Evolutionary conservation across 306 rosid species (phyloP).

Genomic region (Pachyrhizus erosus): DNA sequence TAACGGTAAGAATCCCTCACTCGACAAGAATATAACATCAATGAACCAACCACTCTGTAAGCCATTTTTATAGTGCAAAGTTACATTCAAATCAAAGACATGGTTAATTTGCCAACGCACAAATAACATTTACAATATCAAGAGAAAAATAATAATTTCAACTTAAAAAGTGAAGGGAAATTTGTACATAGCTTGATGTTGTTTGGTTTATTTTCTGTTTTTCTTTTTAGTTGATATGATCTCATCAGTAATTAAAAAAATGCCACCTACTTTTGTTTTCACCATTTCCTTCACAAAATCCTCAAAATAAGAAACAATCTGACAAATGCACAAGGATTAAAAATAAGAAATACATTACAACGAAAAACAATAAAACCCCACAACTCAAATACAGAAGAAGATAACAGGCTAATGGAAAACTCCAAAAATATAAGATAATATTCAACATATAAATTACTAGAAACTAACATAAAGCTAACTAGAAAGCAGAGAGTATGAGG

Average conservation of each 20-base stretch:
- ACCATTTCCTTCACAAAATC: constrained; percentile 5
- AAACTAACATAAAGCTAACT: background rate
- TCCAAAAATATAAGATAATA: background rate
- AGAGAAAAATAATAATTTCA: background rate
- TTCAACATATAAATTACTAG: background rate
- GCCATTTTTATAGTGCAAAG: background rate
- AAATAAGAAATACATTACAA: background rate
- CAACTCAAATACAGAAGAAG: background rate
- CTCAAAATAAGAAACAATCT: background rate
- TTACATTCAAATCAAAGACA: constrained; percentile 2
- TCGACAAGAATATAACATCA: background rate
- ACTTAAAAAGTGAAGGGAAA: background rate
- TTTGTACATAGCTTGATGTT: background rate
- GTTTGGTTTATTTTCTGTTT: background rate
- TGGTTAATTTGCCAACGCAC: background rate
- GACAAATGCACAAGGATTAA: background rate
- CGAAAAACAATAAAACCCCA: constrained; percentile 3
- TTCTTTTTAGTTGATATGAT: background rate
- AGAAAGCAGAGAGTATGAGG: background rate
- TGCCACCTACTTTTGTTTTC: background rate
- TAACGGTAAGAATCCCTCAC: background rate
- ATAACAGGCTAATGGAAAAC: background rate
- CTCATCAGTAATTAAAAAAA: background rate
- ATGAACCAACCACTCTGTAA: background rate
- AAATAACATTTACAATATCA: background rate